Evolutionary conservation across 2,329 filamentous ascomycete genomes (phyloP).

Genomic region (Neonectria hederae): DNA sequence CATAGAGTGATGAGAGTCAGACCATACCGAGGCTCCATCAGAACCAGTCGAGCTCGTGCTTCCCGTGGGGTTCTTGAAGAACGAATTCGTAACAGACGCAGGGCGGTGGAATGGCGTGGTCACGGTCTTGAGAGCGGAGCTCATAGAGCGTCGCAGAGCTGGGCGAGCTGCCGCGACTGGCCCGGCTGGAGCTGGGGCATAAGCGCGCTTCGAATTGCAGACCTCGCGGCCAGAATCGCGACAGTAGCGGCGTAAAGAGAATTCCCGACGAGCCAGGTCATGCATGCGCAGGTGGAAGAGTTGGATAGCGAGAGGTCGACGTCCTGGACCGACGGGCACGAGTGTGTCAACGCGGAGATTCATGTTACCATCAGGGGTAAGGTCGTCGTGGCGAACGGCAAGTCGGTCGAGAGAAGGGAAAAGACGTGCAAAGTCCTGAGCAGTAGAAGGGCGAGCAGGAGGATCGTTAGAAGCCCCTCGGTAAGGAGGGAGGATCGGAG

Average conservation of each 20-base stretch:
- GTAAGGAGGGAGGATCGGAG: constrained; percentile 64
- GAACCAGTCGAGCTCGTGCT: constrained; percentile 27
- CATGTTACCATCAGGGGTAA: constrained; percentile 93
- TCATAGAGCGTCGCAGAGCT: constrained; percentile 57
- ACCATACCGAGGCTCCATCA: constrained; percentile 40
- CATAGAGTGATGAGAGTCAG: constrained; percentile 35
- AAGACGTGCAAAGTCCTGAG: constrained; percentile 81
- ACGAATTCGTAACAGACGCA: constrained; percentile 33
- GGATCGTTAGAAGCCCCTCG: constrained; percentile 66
- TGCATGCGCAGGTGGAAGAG: constrained; percentile 97
- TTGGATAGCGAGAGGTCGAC: constrained; percentile 73
- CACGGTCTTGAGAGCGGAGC: constrained; percentile 59
- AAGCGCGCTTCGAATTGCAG: constrained; percentile 82
- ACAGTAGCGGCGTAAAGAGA: constrained; percentile 91
- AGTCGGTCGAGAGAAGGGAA: constrained; percentile 88
- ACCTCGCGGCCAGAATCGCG: constrained; percentile 93
- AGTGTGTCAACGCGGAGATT: constrained; percentile 90
- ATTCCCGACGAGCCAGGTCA: constrained; percentile 84
- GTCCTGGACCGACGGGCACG: constrained; percentile 65
- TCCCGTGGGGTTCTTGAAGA: constrained; percentile 33
- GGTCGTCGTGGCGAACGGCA: constrained; percentile 88
- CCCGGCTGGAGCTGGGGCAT: constrained; percentile 45
- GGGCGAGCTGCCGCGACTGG: constrained; percentile 50
- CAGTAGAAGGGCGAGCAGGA: constrained; percentile 78
- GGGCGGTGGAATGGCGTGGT: constrained; percentile 47